Evolutionary conservation across 345 rosid genomes (phyloP), one percentile per base, ranked within the genome.

Genomic region (Microthlaspi erraticum): DNA sequence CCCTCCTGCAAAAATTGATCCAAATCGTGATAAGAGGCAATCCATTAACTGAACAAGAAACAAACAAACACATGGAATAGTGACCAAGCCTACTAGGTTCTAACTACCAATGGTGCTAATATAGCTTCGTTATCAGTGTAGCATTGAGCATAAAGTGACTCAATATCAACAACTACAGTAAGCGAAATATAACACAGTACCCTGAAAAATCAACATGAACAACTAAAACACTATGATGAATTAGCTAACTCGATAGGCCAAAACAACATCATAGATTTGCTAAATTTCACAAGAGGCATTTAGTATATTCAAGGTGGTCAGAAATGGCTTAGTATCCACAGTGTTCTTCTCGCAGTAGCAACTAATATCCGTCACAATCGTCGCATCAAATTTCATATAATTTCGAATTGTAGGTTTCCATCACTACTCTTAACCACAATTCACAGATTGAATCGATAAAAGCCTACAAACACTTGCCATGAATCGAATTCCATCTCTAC

Each of bases 1-100:
- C 87, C 71, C 66, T 85, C 37, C 99, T 90, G 83, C 72, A 66
- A 19, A 54, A 64, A 58, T 39, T 0, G 23, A 36, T 36, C 39
- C 46, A 60, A 60, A 39, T 46, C 48, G 43, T 10, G 26, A 59
- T 6, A 10, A 48, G 26, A 41, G 46, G 10, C 14, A 2, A 29
- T 64, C 17, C 45, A 64, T 42, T 14, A 72, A 36, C 67, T n/a
- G 9, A 38, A 17, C 1, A 31, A 31, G 34, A 64, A 16, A 16
- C 26, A 54, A 34, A 56, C 9, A 58, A 33, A 43, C n/a, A 49
- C 17, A 32, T 8, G 16, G 7, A 33, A 17, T 23, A 73, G 38
- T 56, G 51, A 64, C 12, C 8, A 72, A 64, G 64, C 34, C 58
- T n/a, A 18, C 19, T 39, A 73, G 55, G 9, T 44, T 45, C 10